Conservation (phyloP, 495 filamentous ascomycete species). For the Neohortaea acidophila region DNA sequence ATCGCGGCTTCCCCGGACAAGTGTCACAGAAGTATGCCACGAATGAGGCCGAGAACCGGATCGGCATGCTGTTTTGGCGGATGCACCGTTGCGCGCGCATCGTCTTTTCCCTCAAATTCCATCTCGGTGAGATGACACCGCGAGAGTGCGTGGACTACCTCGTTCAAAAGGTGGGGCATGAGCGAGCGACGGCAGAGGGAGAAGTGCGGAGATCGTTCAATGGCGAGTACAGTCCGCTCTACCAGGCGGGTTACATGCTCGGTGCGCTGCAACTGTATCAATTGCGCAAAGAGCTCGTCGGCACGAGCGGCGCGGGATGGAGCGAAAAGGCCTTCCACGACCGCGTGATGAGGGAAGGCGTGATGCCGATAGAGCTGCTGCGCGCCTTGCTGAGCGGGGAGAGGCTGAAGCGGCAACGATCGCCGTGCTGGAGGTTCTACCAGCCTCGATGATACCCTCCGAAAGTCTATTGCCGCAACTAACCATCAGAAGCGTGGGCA, state of each 20-base stretch:
- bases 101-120: slow-evolving; percentile 37
- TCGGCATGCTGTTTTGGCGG: slow-evolving; percentile 36
- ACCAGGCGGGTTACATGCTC: slow-evolving; percentile 40
- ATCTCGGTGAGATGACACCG: slow-evolving; percentile 32
- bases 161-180: slow-evolving; percentile 31
- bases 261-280: slow-evolving; percentile 35
- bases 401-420: slow-evolving; percentile 10
- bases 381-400: slow-evolving; percentile 30
- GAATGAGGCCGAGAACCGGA: slow-evolving; percentile 31
- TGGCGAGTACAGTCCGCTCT: slow-evolving; percentile 33
- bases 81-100: slow-evolving; percentile 41
- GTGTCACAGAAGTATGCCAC: too few relatives aligned
- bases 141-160: slow-evolving; percentile 35
- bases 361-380: slow-evolving; percentile 39
- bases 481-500: too few relatives aligned
- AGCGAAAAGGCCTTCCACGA: slow-evolving; percentile 38
- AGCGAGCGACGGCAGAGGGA: slow-evolving; percentile 39
- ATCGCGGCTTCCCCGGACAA: slow-evolving; percentile 18
- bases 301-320: slow-evolving; percentile 16
- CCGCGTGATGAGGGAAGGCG: slow-evolving; percentile 28
- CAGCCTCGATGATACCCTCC: too few relatives aligned
- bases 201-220: slow-evolving; percentile 30
- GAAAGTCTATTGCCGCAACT: too few relatives aligned
- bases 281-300: slow-evolving; percentile 28
- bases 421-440: slow-evolving; percentile 13